phyloP scores from a whole-genome alignment of 768 basidiomycete genomes.

The Suillus luteus region DNA sequence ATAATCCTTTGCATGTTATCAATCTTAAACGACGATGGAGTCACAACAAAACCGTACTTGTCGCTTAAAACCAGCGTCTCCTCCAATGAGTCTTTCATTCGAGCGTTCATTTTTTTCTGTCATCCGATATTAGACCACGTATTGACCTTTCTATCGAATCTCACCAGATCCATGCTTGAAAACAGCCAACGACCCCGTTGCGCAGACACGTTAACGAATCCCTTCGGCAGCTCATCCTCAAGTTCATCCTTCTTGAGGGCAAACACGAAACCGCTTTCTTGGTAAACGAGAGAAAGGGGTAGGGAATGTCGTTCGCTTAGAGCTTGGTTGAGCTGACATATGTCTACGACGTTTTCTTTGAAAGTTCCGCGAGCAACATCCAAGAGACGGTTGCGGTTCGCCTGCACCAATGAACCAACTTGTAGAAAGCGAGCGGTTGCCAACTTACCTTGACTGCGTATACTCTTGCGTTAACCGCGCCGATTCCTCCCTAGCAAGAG shows the following conservation, averaged over 20 bases:
- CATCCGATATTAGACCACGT: neutral
- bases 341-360: conserved; percentile 90
- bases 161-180: conserved; percentile 79
- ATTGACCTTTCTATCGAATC: conserved; percentile 20
- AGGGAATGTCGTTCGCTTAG: conserved; percentile 65
- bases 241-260: conserved; percentile 60
- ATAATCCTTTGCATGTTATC: conserved; percentile 60
- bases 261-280: conserved; percentile 75
- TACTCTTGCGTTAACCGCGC: conserved; percentile 75
- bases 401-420: conserved; percentile 37
- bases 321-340: conserved; percentile 63
- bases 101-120: conserved; percentile 84
- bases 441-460: conserved; percentile 77
- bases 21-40: neutral
- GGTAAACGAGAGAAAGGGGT: conserved; percentile 67
- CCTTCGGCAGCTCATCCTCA: conserved; percentile 58
- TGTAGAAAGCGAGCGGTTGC: neutral
- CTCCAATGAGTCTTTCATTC: conserved; percentile 90
- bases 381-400: conserved; percentile 78
- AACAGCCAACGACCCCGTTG: conserved; percentile 76
- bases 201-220: conserved; percentile 66
- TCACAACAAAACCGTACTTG: conserved; percentile 44
- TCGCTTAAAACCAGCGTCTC: conserved; percentile 88
- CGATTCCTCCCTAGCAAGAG: conserved; percentile 60
- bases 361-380: conserved; percentile 96